A percentile compares a stretch with the other conserved stretches of the same genome.
Conservation (phyloP, 208 protist genomes). For the Leishmania major region DNA sequence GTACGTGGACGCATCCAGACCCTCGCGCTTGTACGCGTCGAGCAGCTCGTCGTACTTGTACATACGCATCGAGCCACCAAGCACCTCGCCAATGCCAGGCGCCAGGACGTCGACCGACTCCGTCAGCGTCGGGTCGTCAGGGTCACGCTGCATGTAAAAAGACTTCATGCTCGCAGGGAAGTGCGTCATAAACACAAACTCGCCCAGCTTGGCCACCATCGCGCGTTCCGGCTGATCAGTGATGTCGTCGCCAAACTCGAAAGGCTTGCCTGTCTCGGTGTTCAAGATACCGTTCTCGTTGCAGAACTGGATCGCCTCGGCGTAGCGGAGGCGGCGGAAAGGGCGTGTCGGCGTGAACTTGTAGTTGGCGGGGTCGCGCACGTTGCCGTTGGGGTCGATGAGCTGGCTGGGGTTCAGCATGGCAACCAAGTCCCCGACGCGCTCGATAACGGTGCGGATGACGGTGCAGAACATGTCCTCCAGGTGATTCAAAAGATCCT, state of each 20-base stretch:
- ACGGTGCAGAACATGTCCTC: conserved; percentile 96
- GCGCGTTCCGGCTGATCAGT: conserved; percentile 97
- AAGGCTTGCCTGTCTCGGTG: conserved; percentile 86
- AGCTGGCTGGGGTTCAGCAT: conserved; percentile 93
- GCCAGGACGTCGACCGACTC: conserved; percentile 97
- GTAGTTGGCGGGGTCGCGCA: conserved; percentile 74
- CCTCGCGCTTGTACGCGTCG: conserved; percentile 92
- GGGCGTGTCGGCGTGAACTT: conserved; percentile 94
- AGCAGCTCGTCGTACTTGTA: conserved; percentile 94
- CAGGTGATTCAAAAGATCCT: conserved; percentile 93
- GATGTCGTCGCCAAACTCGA: conserved; percentile 98
- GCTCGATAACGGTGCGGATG: conserved; percentile 77
- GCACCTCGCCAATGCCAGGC: conserved; percentile 98
- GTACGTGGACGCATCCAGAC: conserved; percentile 95
- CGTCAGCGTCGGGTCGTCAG: conserved; percentile 83
- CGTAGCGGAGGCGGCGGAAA: conserved; percentile 96
- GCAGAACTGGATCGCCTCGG: conserved; percentile 97
- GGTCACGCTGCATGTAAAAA: conserved; percentile 98
- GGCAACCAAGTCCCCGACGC: conserved; percentile 76
- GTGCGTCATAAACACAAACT: conserved; percentile 97
- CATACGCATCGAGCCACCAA: conserved; percentile 99
- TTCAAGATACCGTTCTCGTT: conserved; percentile 96
- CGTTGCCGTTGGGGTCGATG: conserved; percentile 59
- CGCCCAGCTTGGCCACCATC: conserved; percentile 97
- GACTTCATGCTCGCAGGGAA: conserved; percentile 98